These are phyloP conservation scores for Quercus alba DNA, from an alignment of 306 rosid genomes.

Conservation along the genomic window DNA sequence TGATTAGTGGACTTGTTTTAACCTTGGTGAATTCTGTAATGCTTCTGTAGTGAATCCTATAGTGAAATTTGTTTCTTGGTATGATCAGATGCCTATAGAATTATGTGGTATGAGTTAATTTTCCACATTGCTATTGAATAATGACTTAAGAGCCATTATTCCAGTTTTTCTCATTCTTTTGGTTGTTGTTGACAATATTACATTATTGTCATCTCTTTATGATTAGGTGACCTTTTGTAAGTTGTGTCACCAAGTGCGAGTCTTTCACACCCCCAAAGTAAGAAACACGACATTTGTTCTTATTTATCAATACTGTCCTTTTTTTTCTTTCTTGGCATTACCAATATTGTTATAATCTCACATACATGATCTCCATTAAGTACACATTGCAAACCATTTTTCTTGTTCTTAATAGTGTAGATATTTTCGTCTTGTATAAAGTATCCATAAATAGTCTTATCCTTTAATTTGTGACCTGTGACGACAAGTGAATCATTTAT, in stretches of 20 bases:
- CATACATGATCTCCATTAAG: neutral
- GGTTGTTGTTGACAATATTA: slow-evolving; percentile 17
- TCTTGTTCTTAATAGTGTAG: too few relatives aligned
- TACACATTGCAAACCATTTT: too few relatives aligned
- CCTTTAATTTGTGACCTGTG: too few relatives aligned
- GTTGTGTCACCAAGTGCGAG: slow-evolving; percentile 97
- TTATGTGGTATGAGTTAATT: neutral
- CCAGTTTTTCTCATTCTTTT: slow-evolving; percentile 21
- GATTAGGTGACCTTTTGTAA: slow-evolving; percentile 89
- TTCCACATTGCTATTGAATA: neutral
- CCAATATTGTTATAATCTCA: neutral
- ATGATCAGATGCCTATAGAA: neutral
- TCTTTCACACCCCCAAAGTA: slow-evolving; percentile 98
- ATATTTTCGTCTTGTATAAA: neutral
- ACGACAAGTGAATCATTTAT: neutral
- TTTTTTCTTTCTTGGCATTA: too few relatives aligned
- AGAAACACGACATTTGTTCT: slow-evolving; percentile 27
- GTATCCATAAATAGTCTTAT: neutral
- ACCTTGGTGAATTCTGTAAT: too few relatives aligned
- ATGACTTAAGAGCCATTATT: neutral
- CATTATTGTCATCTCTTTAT: slow-evolving; percentile 29
- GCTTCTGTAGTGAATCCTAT: too few relatives aligned
- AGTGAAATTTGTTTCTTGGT: neutral
- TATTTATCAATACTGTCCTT: too few relatives aligned
- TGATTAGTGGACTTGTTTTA: too few relatives aligned